Base-by-base conservation (phyloP, 257 asterid species). In the Petunia secreta region DNA sequence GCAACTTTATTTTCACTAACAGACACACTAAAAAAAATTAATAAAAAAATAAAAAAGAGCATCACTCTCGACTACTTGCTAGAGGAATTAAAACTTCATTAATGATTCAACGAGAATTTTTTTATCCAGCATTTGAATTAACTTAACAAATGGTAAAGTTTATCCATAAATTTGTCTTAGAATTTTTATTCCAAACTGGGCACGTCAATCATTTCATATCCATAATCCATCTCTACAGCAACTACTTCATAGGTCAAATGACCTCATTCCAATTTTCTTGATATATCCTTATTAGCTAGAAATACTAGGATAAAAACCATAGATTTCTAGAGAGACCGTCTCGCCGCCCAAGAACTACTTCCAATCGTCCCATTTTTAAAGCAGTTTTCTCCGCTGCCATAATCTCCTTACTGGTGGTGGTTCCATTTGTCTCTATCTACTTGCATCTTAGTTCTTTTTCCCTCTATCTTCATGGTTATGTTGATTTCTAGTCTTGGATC, bases 71-170 rank as follows among this genome's bases (percentile, higher is more conserved):
- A 9, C 60, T 50, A 48, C 77, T 3, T 48, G 34, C 60, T 5
- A 48, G 77, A 71, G 36, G 77, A 69, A 69, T 69, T 54, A 46
- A 46, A 69, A 46, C 10, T 48, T 46, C 43, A 48, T 69, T 16
- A 25, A 14, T n/a, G n/a, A 55, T 34, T 3, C 36, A 62, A 34
- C 14, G 3, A 8, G 68, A 63, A 59, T 8, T 9, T 63, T 63
- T 63, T 3, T 34, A 11, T 36, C 68, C n/a, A 63, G 36, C 10
- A 1, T 60, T 64, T 64, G 50, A 38, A 1, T 64, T 63, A 13
- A 38, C 38, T 38, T n/a, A 5, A 38, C 55, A 13, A 14, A 39
- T 2, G 34, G 50, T 39, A 13, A 13, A 11, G 50, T 48, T 64
- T 37, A 63, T 63, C 15, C 10, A 44, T 13, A 36, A 37, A 4